These are phyloP conservation scores for Capillidium heterosporum DNA, from an alignment of 371 early-diverging fungal genomes.

Conservation along the genomic window DNA sequence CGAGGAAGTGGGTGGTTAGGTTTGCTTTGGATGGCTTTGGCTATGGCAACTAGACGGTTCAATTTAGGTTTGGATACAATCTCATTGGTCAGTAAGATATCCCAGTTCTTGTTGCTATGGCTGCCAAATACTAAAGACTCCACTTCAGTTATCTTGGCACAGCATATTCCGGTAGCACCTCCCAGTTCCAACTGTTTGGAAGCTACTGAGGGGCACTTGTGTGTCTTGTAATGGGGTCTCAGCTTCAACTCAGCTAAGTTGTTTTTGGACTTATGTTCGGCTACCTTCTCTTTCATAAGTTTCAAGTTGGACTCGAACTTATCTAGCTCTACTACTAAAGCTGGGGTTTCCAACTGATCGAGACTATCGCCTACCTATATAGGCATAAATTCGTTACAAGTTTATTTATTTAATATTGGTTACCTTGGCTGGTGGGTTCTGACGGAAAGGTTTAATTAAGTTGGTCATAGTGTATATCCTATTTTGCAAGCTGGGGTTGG, in stretches of 20 bases:
- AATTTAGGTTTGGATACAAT: not conserved
- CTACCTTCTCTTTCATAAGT: not conserved
- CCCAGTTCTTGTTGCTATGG: not conserved
- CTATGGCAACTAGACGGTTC: not conserved
- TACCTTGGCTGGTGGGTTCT: not conserved
- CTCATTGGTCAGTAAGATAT: not conserved
- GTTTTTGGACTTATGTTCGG: not conserved
- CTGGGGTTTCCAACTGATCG: not conserved
- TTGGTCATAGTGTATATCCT: not conserved
- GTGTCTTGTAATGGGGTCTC: conserved; percentile 2
- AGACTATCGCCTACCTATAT: not conserved
- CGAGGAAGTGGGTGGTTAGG: not conserved
- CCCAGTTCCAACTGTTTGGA: not conserved
- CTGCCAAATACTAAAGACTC: not conserved
- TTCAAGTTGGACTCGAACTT: not conserved
- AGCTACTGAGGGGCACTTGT: not conserved
- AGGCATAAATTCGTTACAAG: not conserved
- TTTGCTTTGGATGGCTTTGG: not conserved
- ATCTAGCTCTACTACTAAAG: not conserved
- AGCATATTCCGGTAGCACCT: conserved; percentile 1
- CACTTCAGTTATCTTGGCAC: conserved; percentile 3
- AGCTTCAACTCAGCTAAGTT: not conserved
- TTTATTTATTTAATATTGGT: not conserved
- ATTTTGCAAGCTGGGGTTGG: too few relatives aligned
- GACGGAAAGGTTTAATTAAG: not conserved